Base-by-base conservation (phyloP, 2,329 filamentous ascomycete genomes). In the Beauveria sp. region DNA sequence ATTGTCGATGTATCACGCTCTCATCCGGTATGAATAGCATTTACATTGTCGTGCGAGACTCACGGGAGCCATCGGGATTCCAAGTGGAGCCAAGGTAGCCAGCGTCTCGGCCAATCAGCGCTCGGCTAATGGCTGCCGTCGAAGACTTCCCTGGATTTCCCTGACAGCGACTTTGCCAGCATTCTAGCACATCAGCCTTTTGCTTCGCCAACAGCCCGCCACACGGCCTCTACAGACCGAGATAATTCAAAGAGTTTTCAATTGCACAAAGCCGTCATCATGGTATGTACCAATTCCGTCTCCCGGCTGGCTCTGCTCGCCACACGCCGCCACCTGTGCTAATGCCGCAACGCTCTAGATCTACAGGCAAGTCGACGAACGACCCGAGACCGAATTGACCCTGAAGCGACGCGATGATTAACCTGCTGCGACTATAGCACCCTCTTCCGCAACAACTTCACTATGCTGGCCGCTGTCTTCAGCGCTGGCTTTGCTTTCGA, bases 381-480 rank as follows among this genome's bases (percentile, higher is more conserved):
- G 49, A 54, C 47, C 52, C 20, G 38, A 54, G 22, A 47, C 38
- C 64, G 56, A 49, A 54, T 49, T 42, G 50, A 62, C 55, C 62
- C 61, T 59, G 60, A 65, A 38, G 42, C 61, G 63, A 63, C 28
- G 26, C 26, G 58, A 28, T 18, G 50, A 34, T 61, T 58, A 63
- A 63, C 57, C 58, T 45, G 24, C 50, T 38, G 20, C 30, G 26
- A 40, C 24, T 65, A 67, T 77, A 98, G 95, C 81, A 77, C 86
- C 72, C 72, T 98, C 69, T 88, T 98, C 82, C 87, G 89, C 77
- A 87, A 84, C 74, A 99, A 99, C 83, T 88, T 84, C 70, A 82
- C 89, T 75, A 96, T 96, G 86, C 82, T 99, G 71, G 88, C 86
- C 68, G 83, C 86, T 66, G 90, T 99, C 73, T 99, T 99, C 75